Evolutionary conservation across 1,139 yeast genomes (phyloP).

Genomic region (Kurtzmaniella quercitrusa): DNA sequence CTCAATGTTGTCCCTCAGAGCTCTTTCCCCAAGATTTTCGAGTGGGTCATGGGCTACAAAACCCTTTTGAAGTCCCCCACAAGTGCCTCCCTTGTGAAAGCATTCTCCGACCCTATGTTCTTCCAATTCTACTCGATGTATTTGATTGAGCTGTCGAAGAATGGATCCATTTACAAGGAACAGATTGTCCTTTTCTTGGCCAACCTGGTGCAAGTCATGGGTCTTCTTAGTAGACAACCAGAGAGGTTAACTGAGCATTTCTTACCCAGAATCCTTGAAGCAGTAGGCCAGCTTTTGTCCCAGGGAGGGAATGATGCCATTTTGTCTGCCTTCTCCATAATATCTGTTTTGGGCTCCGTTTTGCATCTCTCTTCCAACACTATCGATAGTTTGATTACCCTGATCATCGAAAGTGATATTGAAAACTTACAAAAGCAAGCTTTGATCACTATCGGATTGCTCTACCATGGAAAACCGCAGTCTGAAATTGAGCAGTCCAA

Average conservation of each 20-base stretch:
- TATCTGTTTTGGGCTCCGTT: slow-evolving; percentile 74
- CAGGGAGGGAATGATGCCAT: slow-evolving; percentile 34
- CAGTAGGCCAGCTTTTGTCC: slow-evolving; percentile 47
- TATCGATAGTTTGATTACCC: slow-evolving; percentile 63
- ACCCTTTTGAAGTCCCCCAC: slow-evolving; percentile 64
- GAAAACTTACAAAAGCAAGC: slow-evolving; percentile 25
- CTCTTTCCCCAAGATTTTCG: slow-evolving; percentile 70
- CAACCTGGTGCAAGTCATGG: slow-evolving; percentile 58
- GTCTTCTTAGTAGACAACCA: slow-evolving; percentile 31
- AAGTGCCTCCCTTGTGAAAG: slow-evolving; percentile 62
- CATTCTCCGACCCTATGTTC: slow-evolving; percentile 67
- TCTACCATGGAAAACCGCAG: slow-evolving; percentile 23
- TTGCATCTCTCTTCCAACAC: slow-evolving; percentile 63
- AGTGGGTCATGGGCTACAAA: slow-evolving; percentile 67
- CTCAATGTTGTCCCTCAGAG: slow-evolving; percentile 59
- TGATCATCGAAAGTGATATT: slow-evolving; percentile 37
- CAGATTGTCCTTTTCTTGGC: slow-evolving; percentile 78
- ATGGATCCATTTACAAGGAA: slow-evolving; percentile 58
- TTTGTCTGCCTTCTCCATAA: slow-evolving; percentile 75
- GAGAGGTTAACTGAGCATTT: slow-evolving; percentile 26
- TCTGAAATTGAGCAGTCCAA: slow-evolving; percentile 8
- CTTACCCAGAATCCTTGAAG: slow-evolving; percentile 55
- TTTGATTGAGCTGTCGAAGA: slow-evolving; percentile 50
- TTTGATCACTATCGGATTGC: slow-evolving; percentile 37
- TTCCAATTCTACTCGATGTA: slow-evolving; percentile 62